These are phyloP conservation scores for Boechera retrofracta DNA, from an alignment of 345 rosid species.

Conservation along the genomic window DNA sequence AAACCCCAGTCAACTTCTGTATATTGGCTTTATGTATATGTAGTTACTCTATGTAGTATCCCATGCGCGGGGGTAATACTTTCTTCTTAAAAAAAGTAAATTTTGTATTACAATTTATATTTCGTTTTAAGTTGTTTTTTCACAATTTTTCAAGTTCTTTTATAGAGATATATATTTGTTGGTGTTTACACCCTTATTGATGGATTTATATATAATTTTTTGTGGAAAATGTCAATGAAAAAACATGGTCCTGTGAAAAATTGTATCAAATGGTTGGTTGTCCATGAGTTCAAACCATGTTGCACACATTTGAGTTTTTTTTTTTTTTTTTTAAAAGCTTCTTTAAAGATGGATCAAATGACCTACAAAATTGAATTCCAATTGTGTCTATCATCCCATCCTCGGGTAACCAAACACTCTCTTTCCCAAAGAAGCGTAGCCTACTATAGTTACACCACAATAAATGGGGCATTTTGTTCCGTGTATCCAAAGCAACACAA, in stretches of 20 bases:
- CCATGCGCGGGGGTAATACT: not conserved
- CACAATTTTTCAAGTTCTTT: not conserved
- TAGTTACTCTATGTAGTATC: not conserved
- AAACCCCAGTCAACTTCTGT: not conserved
- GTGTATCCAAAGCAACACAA: conserved; percentile 33
- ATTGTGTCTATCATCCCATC: not conserved
- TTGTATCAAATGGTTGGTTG: not conserved
- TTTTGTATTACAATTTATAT: too few species aligned
- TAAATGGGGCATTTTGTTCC: conserved; percentile 10
- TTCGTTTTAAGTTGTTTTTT: not conserved
- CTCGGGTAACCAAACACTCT: not conserved
- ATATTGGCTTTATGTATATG: conserved; percentile 20
- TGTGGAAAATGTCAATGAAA: not conserved
- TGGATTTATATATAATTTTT: too few species aligned
- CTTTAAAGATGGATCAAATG: not conserved
- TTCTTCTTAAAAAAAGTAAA: not conserved
- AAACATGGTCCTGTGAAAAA: not conserved
- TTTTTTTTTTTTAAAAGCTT: not conserved
- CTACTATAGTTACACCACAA: conserved; percentile 13
- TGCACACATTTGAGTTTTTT: not conserved
- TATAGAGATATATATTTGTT: too few species aligned
- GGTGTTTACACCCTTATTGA: too few species aligned
- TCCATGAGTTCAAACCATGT: not conserved
- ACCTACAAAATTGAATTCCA: not conserved
- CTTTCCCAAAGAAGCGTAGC: not conserved